Base-by-base conservation (phyloP, 176 grass and related monocot species). In the Aegilops longissima region DNA sequence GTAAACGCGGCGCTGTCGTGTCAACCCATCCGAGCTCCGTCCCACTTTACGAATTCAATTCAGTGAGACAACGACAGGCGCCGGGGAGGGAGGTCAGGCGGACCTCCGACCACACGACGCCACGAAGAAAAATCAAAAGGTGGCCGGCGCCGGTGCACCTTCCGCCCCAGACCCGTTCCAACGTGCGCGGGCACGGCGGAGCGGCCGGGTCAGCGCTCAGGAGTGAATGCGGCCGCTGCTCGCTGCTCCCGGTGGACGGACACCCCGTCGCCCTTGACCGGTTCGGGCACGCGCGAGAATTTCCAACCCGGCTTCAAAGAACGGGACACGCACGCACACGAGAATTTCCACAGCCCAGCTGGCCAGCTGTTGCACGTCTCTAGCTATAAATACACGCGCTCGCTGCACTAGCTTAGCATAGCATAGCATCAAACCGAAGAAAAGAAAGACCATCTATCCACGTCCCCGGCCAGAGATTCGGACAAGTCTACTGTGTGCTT, bases 81-180 rank as follows among this genome's bases (percentile, higher is more conserved):
- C 51, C 51, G 13, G 31, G 54, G 80, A 44, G 4, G 14, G 64
- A 66, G 16, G 31, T 33, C 31, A 33, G 31, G 25, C 25, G 59
- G 62, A 29, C 66, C 35, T 16, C 30, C 8, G 4, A 21, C 67
- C 69, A 42, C 69, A 42, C 36, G 35, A 42, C 2, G 63, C 36
- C 61, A 17, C 70, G 42, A 38, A 3, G 36, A 44, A 12, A 14
- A 20, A 82, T 29, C 71, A 63, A 74, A 74, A 33, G 82, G 34
- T 78, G 38, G 70, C 36, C 82, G 9, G 29, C 30, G 68, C 78
- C 79, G 84, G 79, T 80, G 88, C 83, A 82, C 83, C 83, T 11
- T 9, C 34, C 33, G 0, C 21, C 36, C 23, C 72, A 74, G 42
- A 75, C 72, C 24, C 7, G 21, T 6, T 66, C 73, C 65, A 49